Evolutionary conservation across 108 stramenopile genomes (phyloP).

Genomic region (Schizochytrium sp.): DNA sequence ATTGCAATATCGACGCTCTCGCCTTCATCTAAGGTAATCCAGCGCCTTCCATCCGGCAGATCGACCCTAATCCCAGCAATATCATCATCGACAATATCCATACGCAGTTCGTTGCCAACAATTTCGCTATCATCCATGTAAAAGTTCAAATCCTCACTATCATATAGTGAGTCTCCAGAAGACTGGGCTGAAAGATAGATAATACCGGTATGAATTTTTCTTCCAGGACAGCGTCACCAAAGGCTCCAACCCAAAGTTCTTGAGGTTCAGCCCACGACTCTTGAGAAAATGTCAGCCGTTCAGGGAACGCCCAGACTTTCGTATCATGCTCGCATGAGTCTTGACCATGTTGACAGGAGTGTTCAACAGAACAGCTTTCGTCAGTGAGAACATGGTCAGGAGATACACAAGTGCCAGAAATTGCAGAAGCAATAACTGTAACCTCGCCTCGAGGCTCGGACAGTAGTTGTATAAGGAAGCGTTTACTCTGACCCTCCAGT

Average conservation of each 20-base stretch:
- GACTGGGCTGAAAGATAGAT: not conserved
- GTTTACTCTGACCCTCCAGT: constrained; percentile 29
- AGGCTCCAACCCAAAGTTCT: constrained; percentile 43
- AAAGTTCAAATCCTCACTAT: not conserved
- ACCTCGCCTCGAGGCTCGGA: constrained; percentile 50
- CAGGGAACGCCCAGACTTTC: constrained; percentile 21
- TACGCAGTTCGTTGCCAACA: not conserved
- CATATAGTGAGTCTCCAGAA: constrained; percentile 7
- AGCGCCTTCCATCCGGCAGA: not conserved
- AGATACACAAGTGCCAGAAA: not conserved
- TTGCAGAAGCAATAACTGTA: not conserved
- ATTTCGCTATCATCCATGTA: not conserved
- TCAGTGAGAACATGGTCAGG: not conserved
- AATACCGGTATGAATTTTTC: not conserved
- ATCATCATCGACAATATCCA: constrained; percentile 25
- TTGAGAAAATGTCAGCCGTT: not conserved
- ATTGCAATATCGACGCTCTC: not conserved
- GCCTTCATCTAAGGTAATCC: not conserved
- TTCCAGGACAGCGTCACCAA: constrained; percentile 16
- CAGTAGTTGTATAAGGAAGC: not conserved
- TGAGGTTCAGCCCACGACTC: not conserved
- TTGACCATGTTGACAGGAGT: not conserved
- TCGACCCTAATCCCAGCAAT: constrained; percentile 15
- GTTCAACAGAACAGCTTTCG: not conserved
- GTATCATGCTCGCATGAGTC: constrained; percentile 11